Evolutionary conservation across 305 asterid species (phyloP).

Genomic region (Withania somnifera): DNA sequence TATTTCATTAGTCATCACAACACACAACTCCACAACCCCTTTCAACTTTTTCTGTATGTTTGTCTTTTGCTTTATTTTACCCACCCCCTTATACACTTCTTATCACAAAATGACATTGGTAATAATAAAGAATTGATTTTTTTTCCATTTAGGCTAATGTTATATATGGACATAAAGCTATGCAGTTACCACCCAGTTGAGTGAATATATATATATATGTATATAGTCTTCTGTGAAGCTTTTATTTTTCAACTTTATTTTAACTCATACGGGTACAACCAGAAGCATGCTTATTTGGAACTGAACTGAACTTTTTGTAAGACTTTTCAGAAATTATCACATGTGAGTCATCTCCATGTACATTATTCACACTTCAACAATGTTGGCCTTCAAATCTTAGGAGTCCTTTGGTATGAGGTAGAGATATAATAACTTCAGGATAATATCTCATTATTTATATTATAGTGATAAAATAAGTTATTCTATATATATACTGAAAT

Average conservation of each 20-base stretch:
- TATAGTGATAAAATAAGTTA: no score
- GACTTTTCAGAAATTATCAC: slow-evolving; percentile 2
- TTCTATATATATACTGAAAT: no score
- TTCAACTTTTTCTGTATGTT: slow-evolving; percentile 10
- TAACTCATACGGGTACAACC: not conserved
- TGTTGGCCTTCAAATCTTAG: no score
- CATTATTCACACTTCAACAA: not conserved
- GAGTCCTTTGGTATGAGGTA: no score
- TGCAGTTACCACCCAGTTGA: not conserved
- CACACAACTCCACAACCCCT: not conserved
- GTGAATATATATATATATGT: not conserved
- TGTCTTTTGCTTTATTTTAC: slow-evolving; percentile 20
- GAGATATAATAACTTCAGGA: no score
- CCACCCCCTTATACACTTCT: not conserved
- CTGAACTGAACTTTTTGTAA: not conserved
- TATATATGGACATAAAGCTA: slow-evolving; percentile 1
- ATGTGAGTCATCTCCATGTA: not conserved
- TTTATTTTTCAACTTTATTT: not conserved
- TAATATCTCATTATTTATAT: no score
- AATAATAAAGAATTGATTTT: slow-evolving; percentile 11
- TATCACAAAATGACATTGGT: slow-evolving; percentile 3
- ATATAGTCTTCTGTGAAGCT: not conserved
- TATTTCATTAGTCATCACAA: not conserved
- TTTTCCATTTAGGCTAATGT: slow-evolving; percentile 19
- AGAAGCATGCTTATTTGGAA: slow-evolving; percentile 6